Evolutionary conservation across 2,329 filamentous ascomycete genomes (phyloP).

Genomic region (Madurella fahalii): DNA sequence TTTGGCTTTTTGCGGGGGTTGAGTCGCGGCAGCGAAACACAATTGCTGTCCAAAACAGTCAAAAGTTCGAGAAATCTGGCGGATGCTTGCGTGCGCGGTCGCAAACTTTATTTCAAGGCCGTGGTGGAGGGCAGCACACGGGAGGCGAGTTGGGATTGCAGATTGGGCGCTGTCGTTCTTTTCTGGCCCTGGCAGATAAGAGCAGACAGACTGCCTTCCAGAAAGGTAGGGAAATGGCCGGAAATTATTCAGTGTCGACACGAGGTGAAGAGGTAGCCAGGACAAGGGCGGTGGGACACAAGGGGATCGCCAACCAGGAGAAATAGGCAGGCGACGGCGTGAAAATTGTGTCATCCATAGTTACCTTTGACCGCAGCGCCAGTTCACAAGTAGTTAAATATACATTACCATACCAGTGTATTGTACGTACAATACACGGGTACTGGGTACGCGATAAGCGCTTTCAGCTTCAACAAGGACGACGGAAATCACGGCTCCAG

Average conservation of each 20-base stretch:
- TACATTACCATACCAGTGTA: too few relatives aligned
- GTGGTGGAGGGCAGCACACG: conserved; percentile 6
- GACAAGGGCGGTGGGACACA: conserved; percentile 18
- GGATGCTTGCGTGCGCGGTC: not conserved
- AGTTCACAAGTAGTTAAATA: too few relatives aligned
- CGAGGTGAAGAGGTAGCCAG: conserved; percentile 18
- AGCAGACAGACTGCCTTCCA: conserved; percentile 7
- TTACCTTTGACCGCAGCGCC: too few relatives aligned
- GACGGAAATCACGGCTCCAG: not conserved
- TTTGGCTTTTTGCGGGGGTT: too few relatives aligned
- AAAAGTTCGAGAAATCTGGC: not conserved
- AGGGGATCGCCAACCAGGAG: not conserved
- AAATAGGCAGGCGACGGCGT: not conserved
- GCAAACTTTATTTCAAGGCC: conserved; percentile 15
- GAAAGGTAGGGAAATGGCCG: conserved; percentile 19
- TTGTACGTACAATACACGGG: too few relatives aligned
- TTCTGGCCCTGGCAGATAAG: too few relatives aligned
- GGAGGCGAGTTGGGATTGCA: not conserved
- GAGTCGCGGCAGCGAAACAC: not conserved
- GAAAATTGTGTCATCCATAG: conserved; percentile 20
- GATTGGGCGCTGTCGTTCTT: conserved; percentile 9
- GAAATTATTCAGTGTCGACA: conserved; percentile 27
- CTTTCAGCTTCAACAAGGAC: not conserved
- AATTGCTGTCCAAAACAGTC: not conserved
- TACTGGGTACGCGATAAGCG: not conserved